Evolutionary conservation across 2,329 filamentous ascomycete species (phyloP), one percentile per base, ranked within the genome.

Genomic region (Trichoderma semiorbis): DNA sequence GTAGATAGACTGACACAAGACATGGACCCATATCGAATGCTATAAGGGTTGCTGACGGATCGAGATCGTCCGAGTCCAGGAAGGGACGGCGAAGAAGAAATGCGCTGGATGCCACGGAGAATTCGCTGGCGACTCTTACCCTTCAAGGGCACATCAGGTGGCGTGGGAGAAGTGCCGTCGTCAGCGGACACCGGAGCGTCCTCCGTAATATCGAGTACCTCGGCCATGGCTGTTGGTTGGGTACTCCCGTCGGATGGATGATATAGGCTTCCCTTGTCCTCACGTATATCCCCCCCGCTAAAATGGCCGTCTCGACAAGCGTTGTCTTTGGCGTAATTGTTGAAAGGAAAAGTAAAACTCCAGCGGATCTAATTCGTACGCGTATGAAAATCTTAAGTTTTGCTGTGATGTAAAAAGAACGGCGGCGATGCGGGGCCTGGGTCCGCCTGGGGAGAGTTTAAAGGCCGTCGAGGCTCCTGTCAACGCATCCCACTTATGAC

Each of bases 71-170:
- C 87, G 69, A 90, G 81, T 72, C 88, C 88, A 53, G 87, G 85
- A 65, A 97, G 83, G 18, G 92, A 93, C 1, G 92, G 91, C 7
- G 91, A 93, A 0, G 94, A 97, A 12, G 93, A 91, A 78, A 97
- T 95, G 72, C 93, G 91, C 74, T 95, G 91, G 63, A 97, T 86
- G 36, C 91, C 89, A 74, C 90, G 90, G 21, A 97, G 84, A 39
- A 97, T 81, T 72, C 91, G 89, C 76, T 91, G 89, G 61, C 92
- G 89, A 68, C 89, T 88, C 79, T 91, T 94, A 71, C 88, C 84
- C 81, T 91, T 93, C 30, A 74, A 60, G 62, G 78, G 75, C 69
- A 76, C 72, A 36, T 79, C 79, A 74, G 77, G 75, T 57, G 75
- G 74, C 62, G 75, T 75, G 71, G 69, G 64, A 21, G 71, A 34